Percentiles rank a stretch among this genome's conserved stretches.
These are phyloP conservation scores for Psilocybe sp. DNA, from an alignment of 768 basidiomycete genomes.

Conservation along the genomic window DNA sequence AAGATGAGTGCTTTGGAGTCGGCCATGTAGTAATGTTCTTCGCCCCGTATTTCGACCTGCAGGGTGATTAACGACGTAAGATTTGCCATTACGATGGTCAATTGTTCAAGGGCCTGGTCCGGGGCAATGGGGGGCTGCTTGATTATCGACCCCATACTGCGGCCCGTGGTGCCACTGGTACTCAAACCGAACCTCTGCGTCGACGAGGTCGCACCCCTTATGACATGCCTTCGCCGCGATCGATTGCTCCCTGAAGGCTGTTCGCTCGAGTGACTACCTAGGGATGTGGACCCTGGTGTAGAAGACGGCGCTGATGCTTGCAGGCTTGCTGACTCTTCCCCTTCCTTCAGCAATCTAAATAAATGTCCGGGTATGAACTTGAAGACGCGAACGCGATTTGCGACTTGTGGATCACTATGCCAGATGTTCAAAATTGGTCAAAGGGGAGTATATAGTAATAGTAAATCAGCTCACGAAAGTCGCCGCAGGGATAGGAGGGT, in stretches of 20 bases:
- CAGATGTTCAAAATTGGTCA: not conserved
- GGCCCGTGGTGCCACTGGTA: no score
- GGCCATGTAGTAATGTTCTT: constrained; percentile 7
- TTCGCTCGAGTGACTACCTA: not conserved
- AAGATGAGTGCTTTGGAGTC: constrained; percentile 9
- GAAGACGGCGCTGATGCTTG: not conserved
- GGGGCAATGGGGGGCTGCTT: no score
- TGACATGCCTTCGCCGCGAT: no score
- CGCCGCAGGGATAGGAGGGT: not conserved
- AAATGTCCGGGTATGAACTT: not conserved
- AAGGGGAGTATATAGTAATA: not conserved
- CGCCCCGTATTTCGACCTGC: constrained; percentile 3
- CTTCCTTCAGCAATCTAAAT: not conserved
- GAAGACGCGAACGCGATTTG: constrained; percentile 3
- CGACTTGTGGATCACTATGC: not conserved
- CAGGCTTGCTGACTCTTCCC: not conserved
- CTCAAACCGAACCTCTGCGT: no score
- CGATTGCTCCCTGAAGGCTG: no score
- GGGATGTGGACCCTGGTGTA: not conserved
- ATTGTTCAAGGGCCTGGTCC: no score
- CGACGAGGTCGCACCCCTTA: no score
- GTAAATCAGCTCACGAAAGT: not conserved
- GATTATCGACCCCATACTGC: no score
- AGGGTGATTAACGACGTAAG: constrained; percentile 7
- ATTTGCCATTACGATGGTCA: constrained; percentile 5